phyloP scores from a whole-genome alignment of 768 basidiomycete species.

The Mycena amicta region DNA sequence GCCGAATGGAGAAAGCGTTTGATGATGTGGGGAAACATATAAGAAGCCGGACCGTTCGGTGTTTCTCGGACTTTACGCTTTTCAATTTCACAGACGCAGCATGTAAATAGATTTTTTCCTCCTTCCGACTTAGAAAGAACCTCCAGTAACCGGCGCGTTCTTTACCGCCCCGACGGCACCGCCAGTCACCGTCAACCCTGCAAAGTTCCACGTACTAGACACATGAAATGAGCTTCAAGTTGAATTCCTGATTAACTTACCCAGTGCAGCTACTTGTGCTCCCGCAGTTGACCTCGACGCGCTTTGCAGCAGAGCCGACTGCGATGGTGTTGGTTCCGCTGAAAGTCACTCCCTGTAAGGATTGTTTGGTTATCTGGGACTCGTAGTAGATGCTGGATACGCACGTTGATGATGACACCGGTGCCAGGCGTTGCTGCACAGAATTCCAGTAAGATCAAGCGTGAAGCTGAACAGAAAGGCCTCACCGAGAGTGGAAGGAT shows the following conservation, averaged over 20 bases:
- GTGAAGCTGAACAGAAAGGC: too few relatives aligned
- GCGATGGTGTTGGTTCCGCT: constrained; percentile 23
- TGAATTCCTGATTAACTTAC: constrained; percentile 1
- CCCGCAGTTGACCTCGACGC: constrained; percentile 26
- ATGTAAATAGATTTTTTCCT: too few relatives aligned
- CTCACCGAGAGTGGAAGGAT: constrained; percentile 20
- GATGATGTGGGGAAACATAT: too few relatives aligned
- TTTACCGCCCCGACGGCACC: constrained; percentile 22
- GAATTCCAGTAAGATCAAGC: too few relatives aligned
- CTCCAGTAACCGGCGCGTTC: constrained; percentile 23
- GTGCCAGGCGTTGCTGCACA: constrained; percentile 22
- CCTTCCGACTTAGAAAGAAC: constrained; percentile 19
- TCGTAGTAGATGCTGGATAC: background rate
- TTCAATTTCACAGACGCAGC: too few relatives aligned
- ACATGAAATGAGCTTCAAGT: background rate
- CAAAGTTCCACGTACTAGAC: constrained; percentile 21
- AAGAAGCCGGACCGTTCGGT: too few relatives aligned
- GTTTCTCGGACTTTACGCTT: too few relatives aligned
- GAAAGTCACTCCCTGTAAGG: constrained; percentile 21
- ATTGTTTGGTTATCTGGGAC: too few relatives aligned
- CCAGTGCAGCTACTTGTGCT: constrained; percentile 22
- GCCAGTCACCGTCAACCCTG: constrained; percentile 23
- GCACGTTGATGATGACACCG: constrained; percentile 23
- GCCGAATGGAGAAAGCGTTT: too few relatives aligned
- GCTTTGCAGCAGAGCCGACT: constrained; percentile 20